Base-by-base conservation (phyloP, 164 flowering plant genomes). In the Macadamia tetraphylla region DNA sequence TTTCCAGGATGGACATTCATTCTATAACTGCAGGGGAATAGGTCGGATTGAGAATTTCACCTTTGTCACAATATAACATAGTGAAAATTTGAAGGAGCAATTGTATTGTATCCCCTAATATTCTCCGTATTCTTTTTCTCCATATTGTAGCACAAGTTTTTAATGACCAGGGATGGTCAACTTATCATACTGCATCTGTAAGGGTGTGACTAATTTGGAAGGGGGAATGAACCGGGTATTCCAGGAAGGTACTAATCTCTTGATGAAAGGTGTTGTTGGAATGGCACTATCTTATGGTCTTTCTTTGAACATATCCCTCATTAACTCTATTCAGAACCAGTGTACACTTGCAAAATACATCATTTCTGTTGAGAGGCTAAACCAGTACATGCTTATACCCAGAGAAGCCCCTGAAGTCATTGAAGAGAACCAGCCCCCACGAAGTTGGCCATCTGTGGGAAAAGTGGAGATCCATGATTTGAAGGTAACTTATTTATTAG, bases 201-300 rank as follows among this genome's bases (percentile, higher is more conserved):
- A 46, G 51, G 9, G 51, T 46, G 51, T 11, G 51, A 46, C 9
- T 46, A 8, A 46, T 46, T 46, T 46, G 9, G 51, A 23, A 23
- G 23, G 23, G 0, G 23, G 23, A 23, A 23, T 23, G 23, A 23
- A 23, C 23, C 23, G 23, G 23, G 23, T 23, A 23, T 23, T 23
- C 23, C 23, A 23, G 23, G 23, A 23, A 23, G 43, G 6, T 53
- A 15, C 65, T 3, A 29, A 56, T 35, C 14, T 55, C 70, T 17
- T 68, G 29, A 58, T 70, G 66, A 64, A 84, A 90, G 96, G 90
- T 58, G 85, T 75, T 57, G 70, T 88, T 67, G 96, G 98, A 61
- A 85, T 92, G 92, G 88, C 91, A 56, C 69, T 92, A 43, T 87
- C 94, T 4, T 91, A 86, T 70, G 97, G 90, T 49, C 87, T 91